A percentile compares a stretch with the other conserved stretches of the same genome.
phyloP scores from a whole-genome alignment of 2,329 filamentous ascomycete species.

The Nemania sp. region DNA sequence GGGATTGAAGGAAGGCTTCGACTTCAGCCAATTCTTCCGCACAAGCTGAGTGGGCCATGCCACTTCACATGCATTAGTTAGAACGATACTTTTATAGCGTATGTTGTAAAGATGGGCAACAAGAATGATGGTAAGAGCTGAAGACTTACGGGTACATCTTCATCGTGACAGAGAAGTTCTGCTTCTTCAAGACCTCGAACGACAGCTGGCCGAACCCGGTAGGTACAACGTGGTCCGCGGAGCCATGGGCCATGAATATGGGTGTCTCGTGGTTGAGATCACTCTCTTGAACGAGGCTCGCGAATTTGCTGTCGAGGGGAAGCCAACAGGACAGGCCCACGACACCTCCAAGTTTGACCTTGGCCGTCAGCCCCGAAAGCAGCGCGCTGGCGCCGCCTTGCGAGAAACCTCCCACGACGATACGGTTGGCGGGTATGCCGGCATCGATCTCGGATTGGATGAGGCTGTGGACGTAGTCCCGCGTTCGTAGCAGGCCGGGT shows the following conservation, averaged over 20 bases:
- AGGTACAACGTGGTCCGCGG: conserved; percentile 72
- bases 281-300: conserved; percentile 56
- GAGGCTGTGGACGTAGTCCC: conserved; percentile 75
- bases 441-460: conserved; percentile 79
- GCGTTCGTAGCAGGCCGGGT: conserved; percentile 71
- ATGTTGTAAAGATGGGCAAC: conserved; percentile 5
- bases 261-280: conserved; percentile 72
- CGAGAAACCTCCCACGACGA: conserved; percentile 84
- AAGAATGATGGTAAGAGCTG: background rate
- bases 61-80: conserved; percentile 46
- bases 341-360: conserved; percentile 80
- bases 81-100: background rate
- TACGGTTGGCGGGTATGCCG: conserved; percentile 79
- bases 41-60: conserved; percentile 75
- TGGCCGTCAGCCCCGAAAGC: conserved; percentile 74
- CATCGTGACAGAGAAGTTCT: conserved; percentile 75
- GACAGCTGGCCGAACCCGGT: conserved; percentile 70
- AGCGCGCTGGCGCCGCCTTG: conserved; percentile 88
- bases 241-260: conserved; percentile 89
- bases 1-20: conserved; percentile 59
- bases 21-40: conserved; percentile 81
- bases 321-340: conserved; percentile 85
- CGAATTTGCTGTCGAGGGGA: conserved; percentile 66
- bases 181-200: conserved; percentile 65
- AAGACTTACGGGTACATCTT: conserved; percentile 70